Percentiles rank a stretch among this genome's conserved stretches.
Evolutionary conservation across 2,329 filamentous ascomycete species (phyloP).

Genomic region (Calonectria leucothoes): DNA sequence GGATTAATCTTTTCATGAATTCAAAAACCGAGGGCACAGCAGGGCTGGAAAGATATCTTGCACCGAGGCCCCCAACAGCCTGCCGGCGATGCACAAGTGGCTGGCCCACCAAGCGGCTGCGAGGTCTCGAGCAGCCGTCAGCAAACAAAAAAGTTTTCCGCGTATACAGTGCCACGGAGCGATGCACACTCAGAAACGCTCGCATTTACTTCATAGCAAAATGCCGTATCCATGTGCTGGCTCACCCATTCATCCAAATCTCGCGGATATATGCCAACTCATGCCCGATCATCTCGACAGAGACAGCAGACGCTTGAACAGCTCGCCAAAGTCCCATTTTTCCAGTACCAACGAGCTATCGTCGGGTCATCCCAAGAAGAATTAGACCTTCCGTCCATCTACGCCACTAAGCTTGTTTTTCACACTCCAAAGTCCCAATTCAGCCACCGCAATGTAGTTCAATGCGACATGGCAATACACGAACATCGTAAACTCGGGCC

Average conservation of each 20-base stretch:
- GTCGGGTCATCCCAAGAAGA: not conserved
- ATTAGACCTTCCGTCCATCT: not conserved
- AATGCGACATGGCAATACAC: not conserved
- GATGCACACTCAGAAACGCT: not conserved
- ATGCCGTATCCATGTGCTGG: not conserved
- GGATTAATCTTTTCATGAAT: too few relatives aligned
- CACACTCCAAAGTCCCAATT: not conserved
- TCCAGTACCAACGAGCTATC: not conserved
- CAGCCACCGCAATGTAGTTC: not conserved
- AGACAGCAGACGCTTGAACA: not conserved
- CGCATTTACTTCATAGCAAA: not conserved
- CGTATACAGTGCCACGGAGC: not conserved
- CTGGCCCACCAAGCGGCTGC: not conserved
- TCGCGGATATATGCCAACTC: not conserved
- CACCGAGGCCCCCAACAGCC: not conserved
- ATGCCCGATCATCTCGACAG: not conserved
- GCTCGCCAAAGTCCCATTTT: not conserved
- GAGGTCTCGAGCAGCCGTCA: not conserved
- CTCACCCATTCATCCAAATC: not conserved
- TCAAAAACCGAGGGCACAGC: not conserved
- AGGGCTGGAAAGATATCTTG: not conserved
- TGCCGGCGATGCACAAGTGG: not conserved
- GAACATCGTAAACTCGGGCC: not conserved
- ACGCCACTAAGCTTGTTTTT: too few relatives aligned
- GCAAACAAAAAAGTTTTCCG: not conserved